Base-by-base conservation (phyloP, 306 rosid genomes). In the Pueraria montana region DNA sequence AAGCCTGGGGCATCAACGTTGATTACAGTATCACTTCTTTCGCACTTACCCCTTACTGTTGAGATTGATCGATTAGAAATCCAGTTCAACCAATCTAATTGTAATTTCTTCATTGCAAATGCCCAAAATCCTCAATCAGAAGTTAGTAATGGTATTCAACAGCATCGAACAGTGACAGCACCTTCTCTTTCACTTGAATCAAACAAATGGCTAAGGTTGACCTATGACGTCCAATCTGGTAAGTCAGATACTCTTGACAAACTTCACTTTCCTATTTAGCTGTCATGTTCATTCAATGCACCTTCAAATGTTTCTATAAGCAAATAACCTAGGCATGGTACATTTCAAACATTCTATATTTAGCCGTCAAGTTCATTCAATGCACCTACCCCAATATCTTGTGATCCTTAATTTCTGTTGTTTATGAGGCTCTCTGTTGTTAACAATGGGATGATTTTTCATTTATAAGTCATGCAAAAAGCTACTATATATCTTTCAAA, bases 201-300 rank as follows among this genome's bases (percentile, higher is more conserved):
- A 48, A 96, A 91, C 86, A 94, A 90, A 89, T 96, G 99, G 98
- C 91, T 93, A 68, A 86, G 98, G 56, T 80, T 96, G 89, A 94
- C 97, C 11, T 91, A 90, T 86, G 89, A 92, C 84, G 82, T 92
- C 81, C 90, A 87, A 89, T 84, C 97, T 67, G 98, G 98, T 96
- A 92, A 84, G 63, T 72, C 16, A 32, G 72, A 43, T 77, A 38
- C 52, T 70, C 75, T 42, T 61, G 63, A 12, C 49, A 72, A n/a
- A 72, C 48, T 83, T 52, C 32, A 50, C 30, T 36, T 66, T 76
- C 61, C 38, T 48, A 50, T 20, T 56, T 38, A 40, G 75, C 66
- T 61, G 59, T 66, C 52, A 45, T 26, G 67, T 70, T 65, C 36
- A 30, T 74, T 36, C 27, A 46, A 40, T 80, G 58, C 81, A 43